Conservation (phyloP, 2,329 filamentous ascomycete genomes). For the Chaetomium sp. region DNA sequence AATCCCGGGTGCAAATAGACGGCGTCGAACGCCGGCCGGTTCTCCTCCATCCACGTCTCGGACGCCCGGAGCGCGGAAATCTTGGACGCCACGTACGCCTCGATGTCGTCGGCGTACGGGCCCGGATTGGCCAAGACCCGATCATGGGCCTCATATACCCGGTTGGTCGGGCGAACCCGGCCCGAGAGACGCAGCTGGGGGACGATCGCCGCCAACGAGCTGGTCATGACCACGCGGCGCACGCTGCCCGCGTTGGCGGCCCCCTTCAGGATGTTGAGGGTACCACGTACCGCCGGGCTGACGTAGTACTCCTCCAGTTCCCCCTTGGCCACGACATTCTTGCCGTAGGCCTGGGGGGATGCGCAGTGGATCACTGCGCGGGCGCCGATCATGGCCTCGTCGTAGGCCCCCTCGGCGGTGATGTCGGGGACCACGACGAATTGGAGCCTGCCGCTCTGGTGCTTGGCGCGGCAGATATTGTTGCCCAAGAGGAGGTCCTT, state of each 20-base stretch:
- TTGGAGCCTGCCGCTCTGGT: slow-evolving; percentile 23
- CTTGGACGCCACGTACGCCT: slow-evolving; percentile 34
- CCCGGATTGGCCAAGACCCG: slow-evolving; percentile 29
- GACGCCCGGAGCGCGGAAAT: slow-evolving; percentile 28
- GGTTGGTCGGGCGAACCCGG: neutral
- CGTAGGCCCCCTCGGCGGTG: slow-evolving; percentile 27
- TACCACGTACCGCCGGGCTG: slow-evolving; percentile 21
- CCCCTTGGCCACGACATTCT: slow-evolving; percentile 1
- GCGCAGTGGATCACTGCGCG: slow-evolving; percentile 26
- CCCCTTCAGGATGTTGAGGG: slow-evolving; percentile 24
- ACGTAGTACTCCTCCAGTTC: slow-evolving; percentile 18
- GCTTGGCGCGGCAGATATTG: slow-evolving; percentile 18
- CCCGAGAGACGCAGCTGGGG: slow-evolving; percentile 20
- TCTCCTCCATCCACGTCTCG: slow-evolving; percentile 28
- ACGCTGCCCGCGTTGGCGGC: slow-evolving; percentile 19
- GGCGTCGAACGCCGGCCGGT: slow-evolving; percentile 32
- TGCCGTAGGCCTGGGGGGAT: slow-evolving; percentile 19
- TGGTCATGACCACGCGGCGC: slow-evolving; percentile 25
- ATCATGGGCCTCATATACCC: slow-evolving; percentile 16
- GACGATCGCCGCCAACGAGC: slow-evolving; percentile 25
- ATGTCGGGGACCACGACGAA: slow-evolving; percentile 31
- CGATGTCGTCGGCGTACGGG: slow-evolving; percentile 28
- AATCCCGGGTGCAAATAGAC: slow-evolving; percentile 33
- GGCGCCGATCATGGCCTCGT: slow-evolving; percentile 28
- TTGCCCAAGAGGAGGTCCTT: slow-evolving; percentile 21